Evolutionary conservation across 805 yeast species (phyloP), one percentile per base, ranked within the genome.

Genomic region (Monosporozyma siamensis): DNA sequence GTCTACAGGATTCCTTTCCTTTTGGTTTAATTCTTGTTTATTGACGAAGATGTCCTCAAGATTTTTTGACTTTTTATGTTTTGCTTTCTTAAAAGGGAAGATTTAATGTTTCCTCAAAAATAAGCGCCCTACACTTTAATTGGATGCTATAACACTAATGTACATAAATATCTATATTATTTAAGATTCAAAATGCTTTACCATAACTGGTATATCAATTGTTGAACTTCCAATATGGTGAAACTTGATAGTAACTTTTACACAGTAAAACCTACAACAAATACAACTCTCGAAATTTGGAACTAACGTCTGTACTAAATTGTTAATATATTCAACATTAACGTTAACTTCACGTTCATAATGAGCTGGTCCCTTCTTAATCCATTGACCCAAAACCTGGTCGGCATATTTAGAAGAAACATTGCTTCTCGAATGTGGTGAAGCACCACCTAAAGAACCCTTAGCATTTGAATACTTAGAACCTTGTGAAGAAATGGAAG

Each of bases 221-320:
- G 40, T 43, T 4, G 62, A 57, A 4, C 49, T 45, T 10, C 67
- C 65, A 12, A 55, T 56, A 36, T 63, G 57, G n/a, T 68, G 72
- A 43, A 69, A 72, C 44, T 64, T 69, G 21, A 75, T 68, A 23
- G 57, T 53, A 1, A 75, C 67, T 43, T 77, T 72, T 41, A 78
- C 58, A 45, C 74, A 67, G 54, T 81, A 80, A 14, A 71, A 57
- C 53, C 87, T 67, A 4, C 80, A 72, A n/a, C 78, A 65, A 43
- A 75, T 59, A 58, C 87, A 81, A 39, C 70, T 72, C 50, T 80
- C 84, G 56, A 80, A 80, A 42, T 70, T 70, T 1, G 87, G 87
- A 15, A 77, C 56, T 42, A 81, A 55, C 1, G 78, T 76, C 38
- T 73, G 68, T 38, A 61, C 61, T 29, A 72, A 65, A 42, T 71